Percentiles rank a stretch among this genome's conserved stretches.
Conservation (phyloP, 176 grass and related monocot species). For the Carex cristatella region DNA sequence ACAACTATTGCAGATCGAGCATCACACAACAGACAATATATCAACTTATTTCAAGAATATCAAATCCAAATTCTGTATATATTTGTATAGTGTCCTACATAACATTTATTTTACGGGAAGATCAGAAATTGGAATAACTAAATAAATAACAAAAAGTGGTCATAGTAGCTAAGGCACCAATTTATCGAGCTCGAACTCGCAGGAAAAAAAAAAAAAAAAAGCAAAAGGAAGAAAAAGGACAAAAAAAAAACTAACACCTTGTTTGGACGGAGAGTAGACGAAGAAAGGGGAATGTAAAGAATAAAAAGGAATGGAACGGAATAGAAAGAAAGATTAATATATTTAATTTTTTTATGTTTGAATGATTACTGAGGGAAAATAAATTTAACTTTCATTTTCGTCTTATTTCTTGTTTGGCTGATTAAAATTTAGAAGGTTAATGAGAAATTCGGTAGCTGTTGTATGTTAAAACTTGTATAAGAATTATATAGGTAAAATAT, state of each 20-base stretch:
- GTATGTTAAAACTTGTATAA: no score
- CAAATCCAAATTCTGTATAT: background rate
- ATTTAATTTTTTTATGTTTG: no score
- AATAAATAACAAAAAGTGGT: background rate
- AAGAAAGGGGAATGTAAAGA: background rate
- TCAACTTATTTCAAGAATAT: background rate
- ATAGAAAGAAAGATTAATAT: no score
- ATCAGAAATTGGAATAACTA: background rate
- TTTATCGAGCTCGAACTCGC: background rate
- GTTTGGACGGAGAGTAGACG: no score
- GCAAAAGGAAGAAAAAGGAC: no score
- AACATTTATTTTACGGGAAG: slow-evolving; percentile 4
- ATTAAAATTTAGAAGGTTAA: no score
- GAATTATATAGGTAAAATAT: no score
- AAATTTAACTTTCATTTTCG: no score
- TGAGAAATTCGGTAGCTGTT: no score
- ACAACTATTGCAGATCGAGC: background rate
- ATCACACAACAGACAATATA: background rate
- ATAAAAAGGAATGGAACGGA: background rate
- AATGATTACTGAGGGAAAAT: no score
- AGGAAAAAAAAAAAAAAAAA: background rate
- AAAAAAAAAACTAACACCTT: no score
- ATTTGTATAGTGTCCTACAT: slow-evolving; percentile 2
- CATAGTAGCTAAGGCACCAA: background rate
- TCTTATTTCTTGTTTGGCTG: no score